These are phyloP conservation scores for Rhododendron kiyosumense DNA, from an alignment of 148 eudicot species.

Conservation along the genomic window DNA sequence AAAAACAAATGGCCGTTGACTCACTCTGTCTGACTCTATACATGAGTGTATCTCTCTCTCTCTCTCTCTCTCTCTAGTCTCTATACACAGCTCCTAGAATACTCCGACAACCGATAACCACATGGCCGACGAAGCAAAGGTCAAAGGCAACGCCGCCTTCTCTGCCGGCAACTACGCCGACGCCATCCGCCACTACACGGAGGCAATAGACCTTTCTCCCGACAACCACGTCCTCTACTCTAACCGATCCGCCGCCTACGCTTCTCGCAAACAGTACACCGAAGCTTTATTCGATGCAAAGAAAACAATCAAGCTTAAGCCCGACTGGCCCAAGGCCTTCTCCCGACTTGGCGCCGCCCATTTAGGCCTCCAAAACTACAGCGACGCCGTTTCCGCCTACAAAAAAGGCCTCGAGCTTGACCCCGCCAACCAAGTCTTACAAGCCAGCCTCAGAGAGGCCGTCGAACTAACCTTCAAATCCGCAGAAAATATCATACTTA, in stretches of 20 bases:
- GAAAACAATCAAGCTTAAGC: constrained; percentile 71
- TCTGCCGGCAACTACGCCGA: constrained; percentile 61
- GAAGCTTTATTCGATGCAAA: constrained; percentile 73
- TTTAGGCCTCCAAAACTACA: constrained; percentile 37
- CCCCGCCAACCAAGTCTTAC: constrained; percentile 63
- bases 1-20: neutral
- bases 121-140: constrained; percentile 91
- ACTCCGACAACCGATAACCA: neutral
- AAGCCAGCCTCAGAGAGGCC: constrained; percentile 49
- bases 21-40: neutral
- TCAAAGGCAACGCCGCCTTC: constrained; percentile 91
- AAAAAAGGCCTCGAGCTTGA: constrained; percentile 78
- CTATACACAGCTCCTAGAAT: neutral
- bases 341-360: constrained; percentile 78
- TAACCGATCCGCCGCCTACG: constrained; percentile 82
- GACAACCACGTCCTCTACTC: constrained; percentile 88
- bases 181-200: constrained; percentile 76
- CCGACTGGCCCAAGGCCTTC: constrained; percentile 80
- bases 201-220: constrained; percentile 66
- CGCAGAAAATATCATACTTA: constrained; percentile 62
- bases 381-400: constrained; percentile 59
- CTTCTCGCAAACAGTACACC: constrained; percentile 54
- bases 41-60: neutral
- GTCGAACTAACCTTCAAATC: constrained; percentile 17
- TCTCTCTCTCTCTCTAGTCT: neutral